Base-by-base conservation (phyloP, 2,329 filamentous ascomycete genomes). In the Dothistroma septosporum region DNA sequence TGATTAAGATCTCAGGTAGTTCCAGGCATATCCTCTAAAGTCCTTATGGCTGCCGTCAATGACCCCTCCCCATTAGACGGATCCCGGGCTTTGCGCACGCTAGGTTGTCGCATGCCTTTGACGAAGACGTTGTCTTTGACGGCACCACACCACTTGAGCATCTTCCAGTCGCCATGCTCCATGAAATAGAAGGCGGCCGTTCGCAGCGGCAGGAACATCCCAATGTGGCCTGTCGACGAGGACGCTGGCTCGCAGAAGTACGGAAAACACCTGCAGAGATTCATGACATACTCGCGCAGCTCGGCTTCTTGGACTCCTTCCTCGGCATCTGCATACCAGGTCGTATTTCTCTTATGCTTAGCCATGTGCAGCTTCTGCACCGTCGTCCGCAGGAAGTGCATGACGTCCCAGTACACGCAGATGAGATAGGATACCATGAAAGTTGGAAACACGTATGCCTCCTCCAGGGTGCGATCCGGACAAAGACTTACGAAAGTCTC, bases 341-440 rank as follows among this genome's bases (percentile, higher is more conserved):
- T 49, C 7, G 41, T 19, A 11, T 65, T 59, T 6, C 63, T n/a
- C 9, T 62, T 60, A 49, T 68, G 60, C 6, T 66, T 63, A 5
- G 59, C 44, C 19, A 61, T 58, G 53, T 70, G 66, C 33, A 71
- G 60, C 4, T 60, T 61, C 44, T 68, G 66, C 11, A 69, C 62
- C 4, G 61, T 64, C 16, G 57, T 64, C 22, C 70, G 68, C 14
- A 74, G 58, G 55, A 66, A 68, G 57, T 70, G 67, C 64, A 72
- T 68, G 12, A 64, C 64, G 14, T 70, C 62, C 72, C 72, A 73
- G 57, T 72, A 73, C 19, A 69, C 62, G n/a, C 61, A 67, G 24
- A 67, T 55, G 16, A 74, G 55, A 44, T 73, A 74, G 10, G 64
- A 69, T 24, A 66, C 60, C 46, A 69, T 61, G 60, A 74, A 74